Evolutionary conservation across 139 green algal species (phyloP).

Genomic region (Chlamydomonas schloesseri): DNA sequence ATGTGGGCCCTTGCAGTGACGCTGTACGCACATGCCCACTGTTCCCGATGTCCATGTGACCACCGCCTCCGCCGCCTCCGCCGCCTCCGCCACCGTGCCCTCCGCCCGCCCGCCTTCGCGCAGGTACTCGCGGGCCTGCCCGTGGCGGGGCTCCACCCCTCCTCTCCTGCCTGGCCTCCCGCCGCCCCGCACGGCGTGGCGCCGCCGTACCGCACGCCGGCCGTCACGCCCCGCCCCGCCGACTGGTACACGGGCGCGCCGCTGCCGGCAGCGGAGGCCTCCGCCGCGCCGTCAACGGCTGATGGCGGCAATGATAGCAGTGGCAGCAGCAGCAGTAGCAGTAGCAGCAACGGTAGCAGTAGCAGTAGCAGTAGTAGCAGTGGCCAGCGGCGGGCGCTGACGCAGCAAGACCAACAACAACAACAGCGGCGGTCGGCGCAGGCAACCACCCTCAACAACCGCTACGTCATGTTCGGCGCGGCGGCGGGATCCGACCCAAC

Average conservation of each 20-base stretch:
- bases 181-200: too few relatives aligned
- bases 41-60: too few relatives aligned
- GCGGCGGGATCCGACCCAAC: neutral
- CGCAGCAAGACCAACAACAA: too few relatives aligned
- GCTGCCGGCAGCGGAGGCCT: too few relatives aligned
- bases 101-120: neutral
- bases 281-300: too few relatives aligned
- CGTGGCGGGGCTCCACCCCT: neutral
- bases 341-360: neutral
- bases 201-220: too few relatives aligned
- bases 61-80: neutral
- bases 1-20: too few relatives aligned
- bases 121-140: neutral
- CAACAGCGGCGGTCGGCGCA: neutral
- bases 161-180: too few relatives aligned
- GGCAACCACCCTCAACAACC: neutral
- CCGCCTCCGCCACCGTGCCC: neutral
- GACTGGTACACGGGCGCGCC: too few relatives aligned
- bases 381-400: too few relatives aligned
- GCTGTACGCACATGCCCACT: too few relatives aligned
- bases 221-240: too few relatives aligned
- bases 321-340: neutral
- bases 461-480: neutral
- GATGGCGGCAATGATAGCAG: neutral
- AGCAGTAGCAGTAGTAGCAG: neutral